phyloP scores from a whole-genome alignment of 2,329 filamentous ascomycete genomes.

The Lojkania enalia region DNA sequence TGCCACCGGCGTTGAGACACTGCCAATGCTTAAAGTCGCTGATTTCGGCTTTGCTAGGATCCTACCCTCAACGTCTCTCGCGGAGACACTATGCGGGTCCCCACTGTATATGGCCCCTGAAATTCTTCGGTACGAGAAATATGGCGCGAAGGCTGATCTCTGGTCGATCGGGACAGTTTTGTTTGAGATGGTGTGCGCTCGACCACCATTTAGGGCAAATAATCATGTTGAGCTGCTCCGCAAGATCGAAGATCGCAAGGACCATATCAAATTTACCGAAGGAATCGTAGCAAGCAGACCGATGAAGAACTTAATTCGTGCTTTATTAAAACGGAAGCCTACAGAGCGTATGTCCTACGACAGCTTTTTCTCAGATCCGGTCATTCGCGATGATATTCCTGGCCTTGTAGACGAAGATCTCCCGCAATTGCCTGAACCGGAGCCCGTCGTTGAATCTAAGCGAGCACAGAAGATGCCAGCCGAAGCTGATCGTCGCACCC shows the following conservation, averaged over 20 bases:
- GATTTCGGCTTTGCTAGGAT: conserved; percentile 98
- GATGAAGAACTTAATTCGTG: conserved; percentile 79
- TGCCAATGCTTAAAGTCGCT: conserved; percentile 96
- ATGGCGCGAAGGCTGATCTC: conserved; percentile 93
- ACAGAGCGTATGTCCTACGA: conserved; percentile 84
- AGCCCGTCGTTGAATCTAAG: conserved; percentile 26
- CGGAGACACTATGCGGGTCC: conserved; percentile 94
- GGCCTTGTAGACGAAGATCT: conserved; percentile 78
- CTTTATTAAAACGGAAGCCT: conserved; percentile 81
- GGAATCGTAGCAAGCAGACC: conserved; percentile 72
- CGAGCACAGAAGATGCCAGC: conserved; percentile 32
- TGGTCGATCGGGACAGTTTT: conserved; percentile 97
- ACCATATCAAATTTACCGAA: conserved; percentile 79
- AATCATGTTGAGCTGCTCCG: conserved; percentile 94
- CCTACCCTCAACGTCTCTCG: conserved; percentile 84
- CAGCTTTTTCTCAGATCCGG: conserved; percentile 76
- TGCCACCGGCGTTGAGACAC: conserved; percentile 74
- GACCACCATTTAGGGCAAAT: conserved; percentile 84
- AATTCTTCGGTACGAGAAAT: conserved; percentile 94
- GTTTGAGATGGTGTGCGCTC: conserved; percentile 92
- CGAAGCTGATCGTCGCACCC: conserved; percentile 31
- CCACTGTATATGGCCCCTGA: conserved; percentile 99
- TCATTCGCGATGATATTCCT: conserved; percentile 76
- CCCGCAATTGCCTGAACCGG: conserved; percentile 39
- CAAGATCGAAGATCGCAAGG: conserved; percentile 87